Percentiles rank a stretch among this genome's conserved stretches.
phyloP scores from a whole-genome alignment of 2,329 filamentous ascomycete genomes.

The Zymoseptoria crescenta region DNA sequence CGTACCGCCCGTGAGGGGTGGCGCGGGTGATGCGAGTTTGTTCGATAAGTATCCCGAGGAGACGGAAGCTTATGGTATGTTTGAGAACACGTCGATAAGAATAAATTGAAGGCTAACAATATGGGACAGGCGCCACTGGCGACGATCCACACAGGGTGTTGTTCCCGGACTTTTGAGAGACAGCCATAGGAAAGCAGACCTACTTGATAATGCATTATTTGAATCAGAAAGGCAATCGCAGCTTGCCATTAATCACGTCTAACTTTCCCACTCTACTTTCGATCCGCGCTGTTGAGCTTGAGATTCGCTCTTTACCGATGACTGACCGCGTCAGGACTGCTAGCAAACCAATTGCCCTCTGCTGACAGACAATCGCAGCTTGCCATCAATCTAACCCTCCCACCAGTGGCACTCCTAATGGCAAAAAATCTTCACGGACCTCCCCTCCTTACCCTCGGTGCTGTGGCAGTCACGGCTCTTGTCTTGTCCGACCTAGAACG shows the following conservation, averaged over 20 bases:
- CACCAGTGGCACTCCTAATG: no score
- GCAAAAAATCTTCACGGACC: no score
- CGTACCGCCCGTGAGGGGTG: constrained; percentile 88
- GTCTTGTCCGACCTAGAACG: no score
- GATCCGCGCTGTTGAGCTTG: background rate
- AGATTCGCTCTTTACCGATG: background rate
- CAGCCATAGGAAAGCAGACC: background rate
- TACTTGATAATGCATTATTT: background rate
- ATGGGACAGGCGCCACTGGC: background rate
- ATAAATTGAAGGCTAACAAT: background rate
- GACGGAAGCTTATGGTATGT: constrained; percentile 73
- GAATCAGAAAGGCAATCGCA: background rate
- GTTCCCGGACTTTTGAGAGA: background rate
- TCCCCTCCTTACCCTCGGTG: no score
- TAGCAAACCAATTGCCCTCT: no score
- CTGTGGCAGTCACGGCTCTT: no score
- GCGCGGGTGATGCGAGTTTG: constrained; percentile 89
- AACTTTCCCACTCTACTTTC: background rate
- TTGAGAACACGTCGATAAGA: background rate
- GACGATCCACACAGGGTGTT: background rate
- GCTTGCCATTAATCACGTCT: background rate
- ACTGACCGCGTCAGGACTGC: background rate
- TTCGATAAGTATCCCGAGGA: constrained; percentile 98
- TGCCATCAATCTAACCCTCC: no score
- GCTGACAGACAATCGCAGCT: no score